Evolutionary conservation across 2,329 filamentous ascomycete genomes (phyloP), one percentile per base, ranked within the genome.

Genomic region (Pseudogymnoascus sp.): DNA sequence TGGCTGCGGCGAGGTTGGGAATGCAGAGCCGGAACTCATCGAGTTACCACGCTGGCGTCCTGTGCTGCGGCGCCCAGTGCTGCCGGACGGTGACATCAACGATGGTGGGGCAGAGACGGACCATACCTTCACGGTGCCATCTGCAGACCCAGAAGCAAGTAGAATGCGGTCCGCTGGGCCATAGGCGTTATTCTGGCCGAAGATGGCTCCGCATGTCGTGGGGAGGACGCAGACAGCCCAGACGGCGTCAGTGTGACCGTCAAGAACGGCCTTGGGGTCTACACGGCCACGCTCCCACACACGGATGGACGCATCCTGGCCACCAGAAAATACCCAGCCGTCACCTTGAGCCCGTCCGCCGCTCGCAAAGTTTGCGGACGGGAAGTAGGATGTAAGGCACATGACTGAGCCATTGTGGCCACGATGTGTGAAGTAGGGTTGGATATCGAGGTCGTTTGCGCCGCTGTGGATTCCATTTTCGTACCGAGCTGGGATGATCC

Each of bases 251-350:
- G 89, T 96, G 70, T 97, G 94, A 0, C 92, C 93, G 66, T 97
- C 91, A 3, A 99, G 79, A 0, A 91, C 96, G 2, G 91, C 91
- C 74, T 97, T 97, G 6, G 94, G 91, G 71, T 97, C 94, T 32
- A 99, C 91, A 54, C 93, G 81, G 28, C 93, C 93, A 58, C 92
- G 85, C 74, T 99, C 93, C 94, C 94, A 99, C 0, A 99, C 91
- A 30, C 92, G 85, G 37, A 99, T 86, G 6, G 91, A 96, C 16
- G 90, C 86, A 74, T 99, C 94, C 72, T 97, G 91, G 3, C 94
- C 94, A 63, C 94, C 94, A 4, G 93, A 97, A 74, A 99, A 99
- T 66, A 99, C 92, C 94, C 94, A 99, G 28, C 94, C 94, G 68
- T 97, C 94, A 32, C 93, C 93, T 68, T 89, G 85, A 6, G 90